Evolutionary conservation across 805 yeast genomes (phyloP).

Genomic region (Wickerhamomyces bovis): DNA sequence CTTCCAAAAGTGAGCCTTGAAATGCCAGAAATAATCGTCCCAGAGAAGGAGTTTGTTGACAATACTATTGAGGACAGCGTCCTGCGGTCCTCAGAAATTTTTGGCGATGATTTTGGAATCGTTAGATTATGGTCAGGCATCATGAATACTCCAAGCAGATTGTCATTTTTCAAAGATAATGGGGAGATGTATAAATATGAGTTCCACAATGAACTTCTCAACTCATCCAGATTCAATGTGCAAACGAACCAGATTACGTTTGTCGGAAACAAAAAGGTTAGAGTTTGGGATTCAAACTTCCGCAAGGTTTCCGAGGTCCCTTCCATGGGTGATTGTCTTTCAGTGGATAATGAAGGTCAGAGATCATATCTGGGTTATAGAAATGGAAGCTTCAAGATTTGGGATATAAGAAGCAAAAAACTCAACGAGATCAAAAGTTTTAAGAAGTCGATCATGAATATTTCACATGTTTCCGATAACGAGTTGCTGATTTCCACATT

Average conservation of each 20-base stretch:
- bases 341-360: slow-evolving; percentile 8
- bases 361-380: slow-evolving; percentile 12
- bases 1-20: not conserved
- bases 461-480: not conserved
- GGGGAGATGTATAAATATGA: slow-evolving; percentile 1
- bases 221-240: not conserved
- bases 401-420: slow-evolving; percentile 15
- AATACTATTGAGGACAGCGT: slow-evolving; percentile 8
- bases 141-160: slow-evolving; percentile 18
- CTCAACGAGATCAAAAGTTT: not conserved
- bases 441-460: not conserved
- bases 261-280: not conserved
- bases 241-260: not conserved
- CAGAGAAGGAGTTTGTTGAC: slow-evolving; percentile 5
- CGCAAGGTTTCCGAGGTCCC: not conserved
- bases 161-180: slow-evolving; percentile 1
- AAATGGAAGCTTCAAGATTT: slow-evolving; percentile 10
- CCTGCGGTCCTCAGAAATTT: slow-evolving; percentile 3
- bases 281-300: slow-evolving; percentile 1
- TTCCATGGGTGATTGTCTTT: slow-evolving; percentile 14
- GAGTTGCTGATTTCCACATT: not conserved
- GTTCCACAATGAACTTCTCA: slow-evolving; percentile 3
- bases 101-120: not conserved
- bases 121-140: slow-evolving; percentile 20
- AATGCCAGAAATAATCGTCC: not conserved